Evolutionary conservation across 164 flowering plant genomes (phyloP).

Genomic region (Paratinospora sagittata): DNA sequence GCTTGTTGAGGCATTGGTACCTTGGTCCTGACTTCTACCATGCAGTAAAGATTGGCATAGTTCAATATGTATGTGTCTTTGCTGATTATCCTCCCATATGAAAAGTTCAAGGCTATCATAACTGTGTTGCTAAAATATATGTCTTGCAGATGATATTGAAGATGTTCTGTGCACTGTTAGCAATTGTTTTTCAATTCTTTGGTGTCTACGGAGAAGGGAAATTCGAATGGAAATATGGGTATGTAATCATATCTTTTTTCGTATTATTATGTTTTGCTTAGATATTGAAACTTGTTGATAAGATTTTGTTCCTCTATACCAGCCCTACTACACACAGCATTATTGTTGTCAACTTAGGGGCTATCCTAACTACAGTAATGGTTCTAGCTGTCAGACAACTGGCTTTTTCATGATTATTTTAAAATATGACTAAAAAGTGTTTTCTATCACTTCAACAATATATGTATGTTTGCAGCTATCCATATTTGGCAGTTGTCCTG

Average conservation of each 20-base stretch:
- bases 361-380: neutral
- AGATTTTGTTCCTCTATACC: neutral
- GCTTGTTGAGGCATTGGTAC: slow-evolving; percentile 65
- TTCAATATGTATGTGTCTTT: slow-evolving; percentile 79
- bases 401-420: neutral
- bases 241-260: slow-evolving; percentile 18
- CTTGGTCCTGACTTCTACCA: slow-evolving; percentile 94
- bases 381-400: neutral
- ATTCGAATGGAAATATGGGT: slow-evolving; percentile 97
- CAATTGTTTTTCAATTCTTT: slow-evolving; percentile 65
- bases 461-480: slow-evolving; percentile 67
- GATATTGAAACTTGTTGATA: neutral
- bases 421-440: neutral
- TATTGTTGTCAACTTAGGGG: neutral
- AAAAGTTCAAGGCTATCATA: neutral
- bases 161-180: slow-evolving; percentile 80
- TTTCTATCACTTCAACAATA: neutral
- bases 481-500: slow-evolving; percentile 87
- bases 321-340: neutral
- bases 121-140: neutral
- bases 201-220: slow-evolving; percentile 98
- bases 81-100: slow-evolving; percentile 1
- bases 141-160: slow-evolving; percentile 90
- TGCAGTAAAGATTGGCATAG: slow-evolving; percentile 95
- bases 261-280: neutral